Evolutionary conservation across 1,284 basidiomycete species (phyloP).

Genomic region (Trametes polyzona): DNA sequence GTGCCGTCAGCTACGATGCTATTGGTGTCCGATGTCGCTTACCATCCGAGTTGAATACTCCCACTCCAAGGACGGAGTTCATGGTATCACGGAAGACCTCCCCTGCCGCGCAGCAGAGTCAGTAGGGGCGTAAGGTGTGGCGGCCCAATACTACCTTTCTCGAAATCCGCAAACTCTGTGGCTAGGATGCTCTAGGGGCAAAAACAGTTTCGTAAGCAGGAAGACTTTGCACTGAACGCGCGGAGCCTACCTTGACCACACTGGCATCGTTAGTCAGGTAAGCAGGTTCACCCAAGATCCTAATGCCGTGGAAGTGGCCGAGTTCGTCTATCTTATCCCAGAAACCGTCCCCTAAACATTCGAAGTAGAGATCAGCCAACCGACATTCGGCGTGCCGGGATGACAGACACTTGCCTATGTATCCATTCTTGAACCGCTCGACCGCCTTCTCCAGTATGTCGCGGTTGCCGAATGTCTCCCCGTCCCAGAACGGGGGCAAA

Average conservation of each 20-base stretch:
- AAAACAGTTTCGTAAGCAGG: background rate
- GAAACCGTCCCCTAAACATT: slow-evolving; percentile 13
- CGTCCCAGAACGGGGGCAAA: slow-evolving; percentile 24
- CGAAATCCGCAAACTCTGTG: slow-evolving; percentile 22
- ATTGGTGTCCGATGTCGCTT: background rate
- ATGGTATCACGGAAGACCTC: slow-evolving; percentile 17
- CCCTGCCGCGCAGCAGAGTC: slow-evolving; percentile 6
- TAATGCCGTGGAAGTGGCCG: slow-evolving; percentile 1
- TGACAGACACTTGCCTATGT: slow-evolving; percentile 15
- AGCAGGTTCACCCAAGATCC: slow-evolving; percentile 1
- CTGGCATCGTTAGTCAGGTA: slow-evolving; percentile 15
- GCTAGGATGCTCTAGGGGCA: slow-evolving; percentile 20
- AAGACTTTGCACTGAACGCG: too few relatives aligned
- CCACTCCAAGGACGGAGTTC: slow-evolving; percentile 25
- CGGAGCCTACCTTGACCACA: slow-evolving; percentile 20
- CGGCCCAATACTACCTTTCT: slow-evolving; percentile 19
- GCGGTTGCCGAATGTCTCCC: slow-evolving; percentile 13
- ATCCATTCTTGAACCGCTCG: slow-evolving; percentile 16
- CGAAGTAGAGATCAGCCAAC: background rate
- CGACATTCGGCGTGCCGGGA: background rate
- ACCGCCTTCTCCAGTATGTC: slow-evolving; percentile 19
- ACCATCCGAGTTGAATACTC: slow-evolving; percentile 30
- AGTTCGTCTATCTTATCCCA: slow-evolving; percentile 20
- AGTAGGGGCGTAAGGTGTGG: background rate
- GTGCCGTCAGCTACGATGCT: background rate